A percentile compares a stretch with the other conserved stretches of the same genome.
phyloP scores from a whole-genome alignment of 139 green algal genomes.

The Tetradesmus obliquus region DNA sequence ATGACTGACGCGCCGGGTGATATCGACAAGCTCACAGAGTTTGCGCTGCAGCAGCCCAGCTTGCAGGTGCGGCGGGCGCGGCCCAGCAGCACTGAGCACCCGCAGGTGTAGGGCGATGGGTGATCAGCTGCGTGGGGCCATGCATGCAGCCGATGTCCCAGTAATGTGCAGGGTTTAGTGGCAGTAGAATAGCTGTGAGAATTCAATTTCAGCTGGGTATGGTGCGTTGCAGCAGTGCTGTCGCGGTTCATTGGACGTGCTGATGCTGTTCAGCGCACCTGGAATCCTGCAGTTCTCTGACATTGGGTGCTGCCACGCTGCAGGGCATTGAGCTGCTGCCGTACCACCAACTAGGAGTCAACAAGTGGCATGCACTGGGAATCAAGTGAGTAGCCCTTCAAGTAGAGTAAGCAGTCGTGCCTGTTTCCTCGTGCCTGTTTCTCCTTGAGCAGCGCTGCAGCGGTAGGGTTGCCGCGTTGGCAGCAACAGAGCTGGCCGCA shows the following conservation, averaged over 20 bases:
- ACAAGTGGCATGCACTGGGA: constrained; percentile 73
- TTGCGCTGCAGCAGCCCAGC: constrained; percentile 42
- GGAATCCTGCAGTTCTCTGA: too few relatives aligned
- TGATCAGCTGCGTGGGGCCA: too few relatives aligned
- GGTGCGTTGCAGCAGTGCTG: too few relatives aligned
- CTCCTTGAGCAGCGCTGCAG: too few relatives aligned
- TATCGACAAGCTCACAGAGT: constrained; percentile 1
- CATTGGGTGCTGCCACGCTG: background rate
- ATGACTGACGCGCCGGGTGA: constrained; percentile 17
- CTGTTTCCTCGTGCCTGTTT: background rate
- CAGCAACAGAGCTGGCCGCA: background rate
- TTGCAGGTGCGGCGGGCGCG: background rate
- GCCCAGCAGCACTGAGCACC: background rate
- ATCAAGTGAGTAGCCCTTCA: background rate
- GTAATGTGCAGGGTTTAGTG: too few relatives aligned
- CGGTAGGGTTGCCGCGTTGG: background rate
- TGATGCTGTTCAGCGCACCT: too few relatives aligned
- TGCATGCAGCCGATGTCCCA: too few relatives aligned
- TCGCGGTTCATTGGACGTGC: too few relatives aligned
- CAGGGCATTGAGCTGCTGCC: constrained; percentile 78
- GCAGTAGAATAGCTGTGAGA: too few relatives aligned
- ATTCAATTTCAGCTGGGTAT: too few relatives aligned
- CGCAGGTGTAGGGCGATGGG: too few relatives aligned
- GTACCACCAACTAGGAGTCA: constrained; percentile 74
- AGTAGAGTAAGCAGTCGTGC: background rate